A percentile compares a stretch with the other conserved stretches of the same genome.
Conservation (phyloP, 345 rosid genomes). For the Eutrema yunnanense region DNA sequence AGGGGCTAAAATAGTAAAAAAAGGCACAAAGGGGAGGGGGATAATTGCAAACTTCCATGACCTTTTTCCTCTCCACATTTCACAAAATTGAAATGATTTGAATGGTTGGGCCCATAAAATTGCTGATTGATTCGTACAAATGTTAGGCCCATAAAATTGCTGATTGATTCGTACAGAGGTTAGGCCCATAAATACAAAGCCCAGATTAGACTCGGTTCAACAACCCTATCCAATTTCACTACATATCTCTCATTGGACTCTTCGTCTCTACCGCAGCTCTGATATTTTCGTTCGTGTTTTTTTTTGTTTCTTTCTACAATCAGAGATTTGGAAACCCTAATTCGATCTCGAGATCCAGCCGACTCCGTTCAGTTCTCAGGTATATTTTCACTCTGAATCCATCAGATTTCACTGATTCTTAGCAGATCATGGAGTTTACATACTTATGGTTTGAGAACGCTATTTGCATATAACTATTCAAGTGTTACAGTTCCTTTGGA, state of each 20-base stretch:
- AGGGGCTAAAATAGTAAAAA: neutral
- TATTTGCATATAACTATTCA: neutral
- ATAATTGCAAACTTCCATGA: neutral
- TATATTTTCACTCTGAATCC: neutral
- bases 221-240: neutral
- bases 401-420: neutral
- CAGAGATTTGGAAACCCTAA: conserved; percentile 47
- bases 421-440: neutral
- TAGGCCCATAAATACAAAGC: neutral
- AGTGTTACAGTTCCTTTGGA: neutral
- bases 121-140: neutral
- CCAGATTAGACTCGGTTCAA: neutral
- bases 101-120: too few relatives aligned
- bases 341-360: conserved; percentile 13
- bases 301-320: conserved; percentile 22
- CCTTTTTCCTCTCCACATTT: neutral
- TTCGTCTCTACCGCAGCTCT: neutral
- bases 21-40: neutral
- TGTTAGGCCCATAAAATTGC: neutral
- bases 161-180: neutral
- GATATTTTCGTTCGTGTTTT: neutral
- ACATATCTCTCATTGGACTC: neutral
- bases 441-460: neutral
- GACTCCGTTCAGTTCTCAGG: conserved; percentile 27
- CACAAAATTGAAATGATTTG: too few relatives aligned